phyloP scores from a whole-genome alignment of 2,329 filamentous ascomycete genomes.

The Verticillium albo-atrum region DNA sequence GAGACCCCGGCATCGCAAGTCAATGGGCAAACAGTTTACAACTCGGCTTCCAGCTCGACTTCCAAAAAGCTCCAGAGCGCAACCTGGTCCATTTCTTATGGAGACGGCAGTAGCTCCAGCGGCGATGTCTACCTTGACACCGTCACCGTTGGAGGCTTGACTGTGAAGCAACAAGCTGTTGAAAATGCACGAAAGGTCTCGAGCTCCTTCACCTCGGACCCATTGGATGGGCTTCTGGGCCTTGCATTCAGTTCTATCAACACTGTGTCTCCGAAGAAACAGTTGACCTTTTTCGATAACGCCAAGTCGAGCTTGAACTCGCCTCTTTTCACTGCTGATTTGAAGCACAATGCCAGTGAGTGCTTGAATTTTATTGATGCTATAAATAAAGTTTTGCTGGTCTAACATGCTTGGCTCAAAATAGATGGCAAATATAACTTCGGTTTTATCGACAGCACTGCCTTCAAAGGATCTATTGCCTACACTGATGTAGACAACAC shows the following conservation, averaged over 20 bases:
- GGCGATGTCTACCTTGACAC: slow-evolving; percentile 25
- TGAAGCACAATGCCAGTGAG: slow-evolving; percentile 10
- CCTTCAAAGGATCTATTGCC: slow-evolving; percentile 53
- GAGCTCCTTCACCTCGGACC: slow-evolving; percentile 14
- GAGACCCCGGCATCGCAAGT: slow-evolving; percentile 16
- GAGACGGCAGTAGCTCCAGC: slow-evolving; percentile 23
- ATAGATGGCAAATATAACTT: slow-evolving; percentile 29
- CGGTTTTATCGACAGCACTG: slow-evolving; percentile 46
- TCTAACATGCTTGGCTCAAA: not conserved
- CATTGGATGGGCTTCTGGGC: slow-evolving; percentile 59
- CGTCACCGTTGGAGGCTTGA: slow-evolving; percentile 23
- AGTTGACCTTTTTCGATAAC: slow-evolving; percentile 20
- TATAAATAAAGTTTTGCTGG: not conserved
- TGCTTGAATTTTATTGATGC: not conserved
- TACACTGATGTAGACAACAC: slow-evolving; percentile 51
- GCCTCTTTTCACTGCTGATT: slow-evolving; percentile 11
- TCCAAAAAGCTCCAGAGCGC: slow-evolving; percentile 18
- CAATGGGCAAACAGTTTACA: slow-evolving; percentile 23
- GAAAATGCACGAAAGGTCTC: slow-evolving; percentile 22
- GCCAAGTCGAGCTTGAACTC: slow-evolving; percentile 9
- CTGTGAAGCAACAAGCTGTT: slow-evolving; percentile 22
- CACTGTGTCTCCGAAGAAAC: slow-evolving; percentile 24
- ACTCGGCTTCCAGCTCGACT: slow-evolving; percentile 20
- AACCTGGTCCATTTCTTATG: slow-evolving; percentile 26
- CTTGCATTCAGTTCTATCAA: slow-evolving; percentile 53